Evolutionary conservation across 2,329 filamentous ascomycete species (phyloP).

Genomic region (Neoascochyta sp.): DNA sequence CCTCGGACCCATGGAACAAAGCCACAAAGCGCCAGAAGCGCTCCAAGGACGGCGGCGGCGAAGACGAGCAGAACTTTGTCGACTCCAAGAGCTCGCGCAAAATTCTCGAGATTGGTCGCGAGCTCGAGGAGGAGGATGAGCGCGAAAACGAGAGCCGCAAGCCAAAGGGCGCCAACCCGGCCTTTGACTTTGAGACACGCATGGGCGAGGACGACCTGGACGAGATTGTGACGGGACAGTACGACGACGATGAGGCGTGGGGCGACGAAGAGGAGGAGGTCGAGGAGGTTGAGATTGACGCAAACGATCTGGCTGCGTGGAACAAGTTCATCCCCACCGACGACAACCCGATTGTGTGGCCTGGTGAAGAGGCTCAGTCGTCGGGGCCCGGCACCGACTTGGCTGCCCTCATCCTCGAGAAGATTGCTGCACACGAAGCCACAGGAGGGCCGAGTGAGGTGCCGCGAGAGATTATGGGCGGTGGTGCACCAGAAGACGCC

Average conservation of each 20-base stretch:
- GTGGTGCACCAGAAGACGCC: slow-evolving; percentile 68
- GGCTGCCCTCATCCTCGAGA: slow-evolving; percentile 87
- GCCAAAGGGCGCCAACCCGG: slow-evolving; percentile 52
- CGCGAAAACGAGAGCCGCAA: slow-evolving; percentile 45
- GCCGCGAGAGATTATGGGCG: slow-evolving; percentile 47
- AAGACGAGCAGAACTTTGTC: slow-evolving; percentile 67
- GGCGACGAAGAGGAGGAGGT: slow-evolving; percentile 75
- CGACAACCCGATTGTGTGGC: slow-evolving; percentile 70
- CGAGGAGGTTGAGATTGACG: slow-evolving; percentile 72
- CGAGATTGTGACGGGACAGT: slow-evolving; percentile 50
- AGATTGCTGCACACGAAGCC: slow-evolving; percentile 89
- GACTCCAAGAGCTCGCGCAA: slow-evolving; percentile 84
- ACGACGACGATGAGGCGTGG: slow-evolving; percentile 59
- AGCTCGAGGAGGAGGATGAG: slow-evolving; percentile 78
- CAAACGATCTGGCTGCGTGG: slow-evolving; percentile 83
- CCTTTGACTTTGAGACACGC: slow-evolving; percentile 78
- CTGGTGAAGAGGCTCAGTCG: slow-evolving; percentile 49
- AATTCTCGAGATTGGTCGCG: slow-evolving; percentile 85
- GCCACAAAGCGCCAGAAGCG: slow-evolving; percentile 64
- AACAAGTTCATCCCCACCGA: slow-evolving; percentile 80
- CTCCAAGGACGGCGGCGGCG: slow-evolving; percentile 49
- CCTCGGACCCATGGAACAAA: slow-evolving; percentile 66
- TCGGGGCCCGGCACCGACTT: slow-evolving; percentile 63
- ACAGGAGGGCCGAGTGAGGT: slow-evolving; percentile 48
- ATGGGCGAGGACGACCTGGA: slow-evolving; percentile 52